Evolutionary conservation across 768 basidiomycete genomes (phyloP), one percentile per base, ranked within the genome.

Genomic region (Serendipita indica): DNA sequence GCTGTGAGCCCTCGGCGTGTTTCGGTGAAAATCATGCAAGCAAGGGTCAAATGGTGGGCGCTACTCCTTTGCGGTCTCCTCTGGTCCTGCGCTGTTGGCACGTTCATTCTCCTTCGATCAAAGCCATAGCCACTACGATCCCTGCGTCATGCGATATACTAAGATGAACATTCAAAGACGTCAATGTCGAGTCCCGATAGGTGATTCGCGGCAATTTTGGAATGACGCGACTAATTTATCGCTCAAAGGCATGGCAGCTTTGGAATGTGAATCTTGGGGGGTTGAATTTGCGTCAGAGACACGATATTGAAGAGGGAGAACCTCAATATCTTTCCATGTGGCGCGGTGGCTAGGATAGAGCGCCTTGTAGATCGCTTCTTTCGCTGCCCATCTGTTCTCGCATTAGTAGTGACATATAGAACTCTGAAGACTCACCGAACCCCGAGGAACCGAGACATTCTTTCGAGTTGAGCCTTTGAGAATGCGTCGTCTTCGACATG

Each of bases 361-460:
- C 18, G 63, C 63, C 41, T 64, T 64, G 49, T 64, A 64, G 7
- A 62, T 60, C 7, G 63, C 63, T 63, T 64, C 63, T 56, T 64
- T 64, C 16, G 63, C 63, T 20, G 63, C 61, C 63, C 63, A 64
- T 22, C 63, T 64, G 58, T 14, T 1, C 34, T n/a, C 12, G 10
- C 4, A 25, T 1, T 32, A 34, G 2, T 13, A 25, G 28, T 25
- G 49, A n/a, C 12, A 18, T 16, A 18, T 33, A 39, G n/a, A 27
- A 10, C 34, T 12, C 4, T 13, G n/a, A 32, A 20, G 5, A 30
- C 61, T 30, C 52, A 63, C 63, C 63, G 37, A n/a, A 63, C 43
- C 7, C 63, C 62, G 3, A 64, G 60, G 34, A 57, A 63, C 7
- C 41, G 25, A 27, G 34, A 35, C 49, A 18, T 14, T 30, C 57